Conservation (phyloP, 2,329 filamentous ascomycete species). For the Fusarium goolgardi region DNA sequence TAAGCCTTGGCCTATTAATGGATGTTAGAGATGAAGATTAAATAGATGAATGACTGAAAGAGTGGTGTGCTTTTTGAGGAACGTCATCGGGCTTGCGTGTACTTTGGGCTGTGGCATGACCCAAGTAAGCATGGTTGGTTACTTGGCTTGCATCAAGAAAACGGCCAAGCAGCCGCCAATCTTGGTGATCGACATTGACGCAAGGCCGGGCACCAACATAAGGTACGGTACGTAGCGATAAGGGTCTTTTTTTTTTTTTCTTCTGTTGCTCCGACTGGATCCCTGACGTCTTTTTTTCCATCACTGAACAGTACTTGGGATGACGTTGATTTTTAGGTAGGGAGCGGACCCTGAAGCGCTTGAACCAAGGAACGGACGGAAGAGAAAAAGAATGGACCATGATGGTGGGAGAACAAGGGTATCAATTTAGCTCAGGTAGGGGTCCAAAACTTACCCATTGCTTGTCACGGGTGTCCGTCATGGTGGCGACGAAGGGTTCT, state of each 20-base stretch:
- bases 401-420: slow-evolving; percentile 11
- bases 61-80: slow-evolving; percentile 18
- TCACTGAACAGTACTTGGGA: slow-evolving; percentile 14
- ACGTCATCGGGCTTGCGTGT: slow-evolving; percentile 45
- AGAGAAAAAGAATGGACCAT: slow-evolving; percentile 31
- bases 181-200: slow-evolving; percentile 41
- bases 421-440: slow-evolving; percentile 22
- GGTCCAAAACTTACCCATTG: slow-evolving; percentile 58
- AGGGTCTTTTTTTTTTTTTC: slow-evolving; percentile 20
- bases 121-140: slow-evolving; percentile 13
- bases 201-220: slow-evolving; percentile 17
- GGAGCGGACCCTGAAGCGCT: slow-evolving; percentile 8
- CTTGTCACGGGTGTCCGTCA: slow-evolving; percentile 56
- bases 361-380: slow-evolving; percentile 18
- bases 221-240: slow-evolving; percentile 19
- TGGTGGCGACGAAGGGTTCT: slow-evolving; percentile 22
- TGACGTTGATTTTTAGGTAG: slow-evolving; percentile 36
- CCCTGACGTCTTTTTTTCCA: slow-evolving; percentile 35
- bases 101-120: slow-evolving; percentile 24
- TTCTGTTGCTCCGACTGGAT: slow-evolving; percentile 1
- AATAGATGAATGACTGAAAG: background rate
- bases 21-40: slow-evolving; percentile 6
- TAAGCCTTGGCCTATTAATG: slow-evolving; percentile 69
- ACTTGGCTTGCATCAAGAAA: slow-evolving; percentile 40
- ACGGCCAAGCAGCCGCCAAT: slow-evolving; percentile 23